Base-by-base conservation (phyloP, 2,329 filamentous ascomycete genomes). In the Botrytis galanthina region DNA sequence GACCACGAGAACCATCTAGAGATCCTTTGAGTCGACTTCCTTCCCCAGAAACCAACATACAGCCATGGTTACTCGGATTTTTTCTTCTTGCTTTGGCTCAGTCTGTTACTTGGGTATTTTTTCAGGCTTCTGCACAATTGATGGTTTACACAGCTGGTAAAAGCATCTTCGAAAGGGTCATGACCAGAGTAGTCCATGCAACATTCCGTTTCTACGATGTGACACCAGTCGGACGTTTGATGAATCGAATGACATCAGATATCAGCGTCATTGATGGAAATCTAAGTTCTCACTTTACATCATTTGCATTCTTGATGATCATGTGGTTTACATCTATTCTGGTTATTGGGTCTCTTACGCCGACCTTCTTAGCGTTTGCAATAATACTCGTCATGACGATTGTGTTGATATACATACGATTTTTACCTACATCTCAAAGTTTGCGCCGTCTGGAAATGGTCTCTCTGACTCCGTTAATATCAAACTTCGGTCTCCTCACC, bases 151-250 rank as follows among this genome's bases (percentile, higher is more conserved):
- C 88, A 46, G 93, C 94, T 0, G 93, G 93, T 0, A 92, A 91
- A 77, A 84, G 86, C 10, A 87, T 98, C 68, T 97, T 97, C 82
- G 85, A 85, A 75, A 86, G 89, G 57, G 92, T 93, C 32, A 89
- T 97, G 83, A 84, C 87, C 2, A 88, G 88, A 70, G 93, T 97
- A 68, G 92, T 91, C 80, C 88, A 90, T 78, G 93, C 94, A 0
- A 95, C 91, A 0, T 97, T 98, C 83, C 90, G 94, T 1, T 98
- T 95, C 82, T 96, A 97, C 83, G 95, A 98, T 80, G 90, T 93
- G 26, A 97, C 95, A 0, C 95, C 95, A 0, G 91, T 97, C 0
- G 95, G 95, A 0, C 89, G 95, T 64, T 84, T 98, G 75, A 97
- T 97, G 93, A 98, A 98, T 81, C 89, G 95, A 12, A 86, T 98